Percentiles rank a stretch among this genome's conserved stretches.
Conservation (phyloP, 441 rosid species). For the Corymbia citriodora region DNA sequence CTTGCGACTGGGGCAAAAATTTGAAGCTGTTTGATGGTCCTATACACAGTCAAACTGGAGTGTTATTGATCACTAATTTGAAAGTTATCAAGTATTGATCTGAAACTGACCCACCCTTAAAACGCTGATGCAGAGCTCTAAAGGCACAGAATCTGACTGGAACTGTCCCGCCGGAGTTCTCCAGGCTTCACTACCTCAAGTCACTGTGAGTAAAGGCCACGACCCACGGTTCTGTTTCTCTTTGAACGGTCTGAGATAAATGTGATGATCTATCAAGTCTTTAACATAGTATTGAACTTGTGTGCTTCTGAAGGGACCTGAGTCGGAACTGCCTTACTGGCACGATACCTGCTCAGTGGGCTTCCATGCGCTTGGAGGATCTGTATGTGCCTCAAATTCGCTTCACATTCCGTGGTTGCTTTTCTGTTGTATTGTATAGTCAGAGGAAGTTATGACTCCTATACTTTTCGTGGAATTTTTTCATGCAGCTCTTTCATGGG, state of each 20-base stretch:
- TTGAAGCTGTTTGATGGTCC: not conserved
- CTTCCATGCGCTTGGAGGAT: conserved; percentile 50
- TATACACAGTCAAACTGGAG: not conserved
- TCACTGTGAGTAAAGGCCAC: conserved; percentile 39
- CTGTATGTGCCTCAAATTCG: conserved; percentile 34
- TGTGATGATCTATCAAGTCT: not conserved
- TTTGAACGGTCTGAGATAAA: not conserved
- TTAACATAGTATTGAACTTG: not conserved
- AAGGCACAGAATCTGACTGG: conserved; percentile 71
- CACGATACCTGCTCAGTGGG: conserved; percentile 75
- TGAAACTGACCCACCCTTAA: not conserved
- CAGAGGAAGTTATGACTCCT: not conserved
- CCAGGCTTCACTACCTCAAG: conserved; percentile 63
- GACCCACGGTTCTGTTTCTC: not conserved
- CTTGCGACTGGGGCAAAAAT: not conserved
- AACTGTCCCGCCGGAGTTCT: conserved; percentile 61
- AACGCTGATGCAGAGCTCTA: conserved; percentile 39
- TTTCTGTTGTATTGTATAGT: not conserved
- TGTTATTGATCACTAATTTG: not conserved
- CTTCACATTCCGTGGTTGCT: not conserved
- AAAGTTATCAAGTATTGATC: not conserved
- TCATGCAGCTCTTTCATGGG: conserved; percentile 81
- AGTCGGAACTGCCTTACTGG: conserved; percentile 74
- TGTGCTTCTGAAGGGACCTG: conserved; percentile 51
- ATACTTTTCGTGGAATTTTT: conserved; percentile 3